Evolutionary conservation across 106 monocot species (phyloP).

Genomic region (Allium cepa): DNA sequence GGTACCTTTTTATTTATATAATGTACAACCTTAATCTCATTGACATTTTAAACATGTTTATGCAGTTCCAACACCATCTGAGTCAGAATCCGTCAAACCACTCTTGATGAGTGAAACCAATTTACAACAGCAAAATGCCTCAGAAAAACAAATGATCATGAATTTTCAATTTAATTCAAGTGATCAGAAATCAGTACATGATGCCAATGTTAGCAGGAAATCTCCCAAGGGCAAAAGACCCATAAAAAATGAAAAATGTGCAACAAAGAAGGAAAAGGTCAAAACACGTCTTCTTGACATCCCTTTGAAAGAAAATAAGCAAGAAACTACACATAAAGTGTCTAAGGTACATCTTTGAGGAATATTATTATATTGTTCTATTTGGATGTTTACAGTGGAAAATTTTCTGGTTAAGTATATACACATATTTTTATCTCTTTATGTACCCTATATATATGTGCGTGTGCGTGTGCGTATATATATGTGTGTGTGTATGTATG

Average conservation of each 20-base stretch:
- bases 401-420: not conserved
- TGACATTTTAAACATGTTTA: not conserved
- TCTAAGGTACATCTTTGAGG: conserved; percentile 33
- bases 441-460: too few species aligned
- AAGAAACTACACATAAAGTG: conserved; percentile 10
- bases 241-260: conserved; percentile 8
- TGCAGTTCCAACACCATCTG: not conserved
- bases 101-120: conserved; percentile 1
- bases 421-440: not conserved
- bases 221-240: too few species aligned
- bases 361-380: too few species aligned
- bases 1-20: not conserved
- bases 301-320: conserved; percentile 28
- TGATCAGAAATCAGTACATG: too few species aligned
- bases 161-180: not conserved
- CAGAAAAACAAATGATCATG: conserved; percentile 11
- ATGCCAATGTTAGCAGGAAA: conserved; percentile 3
- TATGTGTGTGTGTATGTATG: too few species aligned
- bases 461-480: too few species aligned
- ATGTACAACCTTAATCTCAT: too few species aligned
- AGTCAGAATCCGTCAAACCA: not conserved
- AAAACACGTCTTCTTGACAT: conserved; percentile 16
- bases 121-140: conserved; percentile 7
- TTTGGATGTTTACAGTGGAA: not conserved
- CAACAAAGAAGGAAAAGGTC: conserved; percentile 23